Evolutionary conservation across 2,329 filamentous ascomycete genomes (phyloP), one percentile per base, ranked within the genome.

Genomic region (Mycosphaerella arachidis): DNA sequence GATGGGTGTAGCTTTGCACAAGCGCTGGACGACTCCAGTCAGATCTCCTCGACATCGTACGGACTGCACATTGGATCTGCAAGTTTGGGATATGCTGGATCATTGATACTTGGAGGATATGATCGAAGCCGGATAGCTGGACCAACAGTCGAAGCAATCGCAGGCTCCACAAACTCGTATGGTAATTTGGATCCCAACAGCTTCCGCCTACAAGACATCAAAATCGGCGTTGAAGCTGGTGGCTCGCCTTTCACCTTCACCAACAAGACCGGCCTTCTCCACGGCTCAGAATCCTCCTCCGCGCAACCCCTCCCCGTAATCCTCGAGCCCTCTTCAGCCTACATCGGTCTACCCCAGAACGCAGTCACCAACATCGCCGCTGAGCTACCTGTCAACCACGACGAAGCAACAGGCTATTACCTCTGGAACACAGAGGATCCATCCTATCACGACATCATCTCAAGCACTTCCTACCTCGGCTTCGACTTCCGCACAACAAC

Each of bases 151-250:
- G 30, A 8, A 16, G 27, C 50, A 7, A 52, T 52, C 27, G 27
- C 50, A 35, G 50, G 50, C 10, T 52, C 30, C 30, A 20, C 35
- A 3, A 52, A 52, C 29, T 52, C 50, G 5, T 35, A 52, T 7
- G 50, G 50, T 13, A 40, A 58, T 2, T 57, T 57, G 1, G 53
- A 46, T 20, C 20, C 53, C 8, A 55, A 43, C 35, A 48, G 46
- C 3, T 56, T 70, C 9, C 55, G 63, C 6, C 59, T 81, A 6
- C 66, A 71, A 10, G 77, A 80, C 53, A 75, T 81, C 37, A 64
- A 67, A n/a, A 73, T 81, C 20, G 73, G 72, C 1, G 75, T 79
- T 18, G 68, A 75, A 5, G 66, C 67, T n/a, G 78, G 78, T 1
- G 70, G 61, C 12, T 79, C 77, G 0, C 53, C 53, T 8, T 55